These are phyloP conservation scores for Mycena leptocephala DNA, from an alignment of 768 basidiomycete species.

Conservation along the genomic window DNA sequence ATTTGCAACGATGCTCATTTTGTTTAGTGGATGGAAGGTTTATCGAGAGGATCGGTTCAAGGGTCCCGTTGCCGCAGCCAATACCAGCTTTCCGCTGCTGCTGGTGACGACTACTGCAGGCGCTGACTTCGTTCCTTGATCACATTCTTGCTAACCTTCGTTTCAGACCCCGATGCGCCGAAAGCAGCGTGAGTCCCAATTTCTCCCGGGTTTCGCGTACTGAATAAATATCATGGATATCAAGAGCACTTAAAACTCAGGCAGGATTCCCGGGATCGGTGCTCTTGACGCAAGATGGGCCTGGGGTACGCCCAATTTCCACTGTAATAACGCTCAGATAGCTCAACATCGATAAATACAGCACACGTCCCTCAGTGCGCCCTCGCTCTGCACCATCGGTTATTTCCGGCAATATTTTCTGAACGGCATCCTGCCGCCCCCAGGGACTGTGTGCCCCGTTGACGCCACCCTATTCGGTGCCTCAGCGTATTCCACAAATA, in stretches of 20 bases:
- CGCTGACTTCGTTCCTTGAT: too few relatives aligned
- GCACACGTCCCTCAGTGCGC: conserved; percentile 36
- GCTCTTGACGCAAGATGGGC: conserved; percentile 22
- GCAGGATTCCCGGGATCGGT: conserved; percentile 29
- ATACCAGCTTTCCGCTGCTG: neutral
- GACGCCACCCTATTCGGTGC: conserved; percentile 31
- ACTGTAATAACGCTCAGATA: neutral
- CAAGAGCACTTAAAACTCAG: conserved; percentile 26
- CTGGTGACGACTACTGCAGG: too few relatives aligned
- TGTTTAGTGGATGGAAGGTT: neutral
- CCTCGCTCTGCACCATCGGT: conserved; percentile 40
- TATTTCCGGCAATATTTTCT: conserved; percentile 39
- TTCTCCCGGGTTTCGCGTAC: neutral
- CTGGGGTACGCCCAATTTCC: conserved; percentile 18
- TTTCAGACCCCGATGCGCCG: conserved; percentile 27
- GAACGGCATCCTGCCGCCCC: conserved; percentile 41
- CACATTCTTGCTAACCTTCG: too few relatives aligned
- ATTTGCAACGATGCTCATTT: neutral
- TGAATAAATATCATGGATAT: neutral
- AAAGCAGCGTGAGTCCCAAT: conserved; percentile 13
- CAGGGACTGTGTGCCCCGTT: conserved; percentile 41
- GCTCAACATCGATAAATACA: neutral
- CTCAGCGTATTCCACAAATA: neutral
- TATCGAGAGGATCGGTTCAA: too few relatives aligned
- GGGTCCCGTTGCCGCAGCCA: too few relatives aligned